Evolutionary conservation across 176 grass and related monocot species (phyloP), one percentile per base, ranked within the genome.

Genomic region (Poa annua): DNA sequence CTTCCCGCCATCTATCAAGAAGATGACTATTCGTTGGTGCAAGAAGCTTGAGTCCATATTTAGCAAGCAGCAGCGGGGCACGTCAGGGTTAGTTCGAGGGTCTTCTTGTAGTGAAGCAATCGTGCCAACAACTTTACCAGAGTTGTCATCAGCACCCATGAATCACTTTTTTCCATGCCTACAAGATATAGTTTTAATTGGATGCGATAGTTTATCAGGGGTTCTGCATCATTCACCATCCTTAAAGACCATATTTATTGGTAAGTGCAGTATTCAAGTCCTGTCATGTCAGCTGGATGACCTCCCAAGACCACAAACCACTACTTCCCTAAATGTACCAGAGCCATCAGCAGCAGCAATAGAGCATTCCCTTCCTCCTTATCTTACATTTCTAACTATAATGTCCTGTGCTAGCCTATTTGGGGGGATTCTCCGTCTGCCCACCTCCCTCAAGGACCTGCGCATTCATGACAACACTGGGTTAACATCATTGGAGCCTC

Each of bases 1-100:
- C 29, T 1, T 29, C 29, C 29, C 29, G 1, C 0, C 8, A 29
- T 29, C 29, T 29, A 1, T 29, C 29, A 29, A 29, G 29, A 29
- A 29, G 1, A 1, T 78, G 35, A 0, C 0, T 1, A 42, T 77
- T 16, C 29, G 2, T 0, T 0, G 0, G 0, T 60, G 75, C 7
- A 4, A 0, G 16, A 24, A 17, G 34, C 38, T 62, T 44, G 39
- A 54, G 49, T 75, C 4, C 9, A 12, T 59, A 55, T 21, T 75
- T 2, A 4, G 10, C 29, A 29, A 13, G 57, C 21, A 75, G 55
- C 63, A 26, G 38, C 64, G 13, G 11, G 57, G 11, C 3, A 57
- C 10, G 20, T 57, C 9, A 24, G 55, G 24, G 55, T 57, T 11
- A 57, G n/a, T 22, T 57, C 8, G 24, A 57, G 55, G 55, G 55